phyloP scores from a whole-genome alignment of 2,329 filamentous ascomycete species.

The Ilyonectria sp. region DNA sequence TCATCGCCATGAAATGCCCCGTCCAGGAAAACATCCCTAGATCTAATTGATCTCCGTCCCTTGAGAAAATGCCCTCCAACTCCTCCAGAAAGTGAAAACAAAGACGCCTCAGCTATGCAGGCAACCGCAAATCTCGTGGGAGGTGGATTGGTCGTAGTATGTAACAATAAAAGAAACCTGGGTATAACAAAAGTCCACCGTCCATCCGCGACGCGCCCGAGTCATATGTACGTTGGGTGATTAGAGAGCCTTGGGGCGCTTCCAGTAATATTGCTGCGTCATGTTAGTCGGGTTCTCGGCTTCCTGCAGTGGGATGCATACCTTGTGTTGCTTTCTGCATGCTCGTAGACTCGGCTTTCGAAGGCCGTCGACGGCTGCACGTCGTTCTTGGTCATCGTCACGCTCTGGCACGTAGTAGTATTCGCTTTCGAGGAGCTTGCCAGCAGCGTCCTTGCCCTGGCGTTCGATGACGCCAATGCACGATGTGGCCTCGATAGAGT shows the following conservation, averaged over 20 bases:
- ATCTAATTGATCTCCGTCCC: slow-evolving; percentile 5
- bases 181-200: slow-evolving; percentile 41
- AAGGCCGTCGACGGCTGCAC: slow-evolving; percentile 85
- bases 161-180: slow-evolving; percentile 30
- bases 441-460: slow-evolving; percentile 95
- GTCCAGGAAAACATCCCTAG: not conserved
- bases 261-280: slow-evolving; percentile 78
- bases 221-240: slow-evolving; percentile 31
- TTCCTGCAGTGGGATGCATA: slow-evolving; percentile 62
- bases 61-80: slow-evolving; percentile 30
- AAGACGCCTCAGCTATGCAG: slow-evolving; percentile 48
- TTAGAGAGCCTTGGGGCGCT: slow-evolving; percentile 73
- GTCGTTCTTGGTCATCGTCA: slow-evolving; percentile 84
- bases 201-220: slow-evolving; percentile 18
- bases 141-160: slow-evolving; percentile 29
- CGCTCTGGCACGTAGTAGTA: slow-evolving; percentile 96
- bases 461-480: slow-evolving; percentile 92
- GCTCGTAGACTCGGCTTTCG: slow-evolving; percentile 90
- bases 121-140: slow-evolving; percentile 29
- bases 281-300: slow-evolving; percentile 34
- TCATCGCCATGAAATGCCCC: slow-evolving; percentile 3
- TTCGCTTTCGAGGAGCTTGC: slow-evolving; percentile 93
- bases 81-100: slow-evolving; percentile 38
- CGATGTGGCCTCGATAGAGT: slow-evolving; percentile 79
- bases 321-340: slow-evolving; percentile 98